Evolutionary conservation across 441 rosid species (phyloP).

Genomic region (Brassica hybrid): DNA sequence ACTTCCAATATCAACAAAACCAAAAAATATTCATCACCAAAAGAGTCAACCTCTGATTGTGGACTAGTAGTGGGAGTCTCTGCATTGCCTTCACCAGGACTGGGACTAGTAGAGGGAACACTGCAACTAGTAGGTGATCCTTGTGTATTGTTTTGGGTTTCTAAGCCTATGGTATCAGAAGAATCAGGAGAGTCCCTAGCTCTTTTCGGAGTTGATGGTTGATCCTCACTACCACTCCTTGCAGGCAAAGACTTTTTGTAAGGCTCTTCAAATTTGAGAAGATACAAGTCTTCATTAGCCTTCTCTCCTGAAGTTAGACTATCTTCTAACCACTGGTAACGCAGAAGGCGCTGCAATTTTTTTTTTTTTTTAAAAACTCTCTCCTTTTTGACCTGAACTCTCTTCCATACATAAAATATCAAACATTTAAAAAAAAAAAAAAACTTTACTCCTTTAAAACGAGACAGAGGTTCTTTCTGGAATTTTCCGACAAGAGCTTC

Average conservation of each 20-base stretch:
- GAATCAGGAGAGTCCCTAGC: constrained; percentile 47
- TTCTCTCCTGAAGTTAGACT: constrained; percentile 72
- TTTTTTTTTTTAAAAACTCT: too few relatives aligned
- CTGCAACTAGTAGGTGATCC: constrained; percentile 42
- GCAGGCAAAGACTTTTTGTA: constrained; percentile 43
- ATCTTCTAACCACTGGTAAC: constrained; percentile 88
- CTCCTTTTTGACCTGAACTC: neutral
- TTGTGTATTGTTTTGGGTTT: constrained; percentile 26
- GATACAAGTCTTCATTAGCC: constrained; percentile 69
- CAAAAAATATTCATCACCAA: neutral
- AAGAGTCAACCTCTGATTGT: constrained; percentile 50
- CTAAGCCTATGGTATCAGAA: constrained; percentile 21
- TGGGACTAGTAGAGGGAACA: constrained; percentile 42
- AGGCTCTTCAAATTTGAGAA: constrained; percentile 34
- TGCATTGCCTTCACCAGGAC: constrained; percentile 44
- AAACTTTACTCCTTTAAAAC: constrained; percentile 57
- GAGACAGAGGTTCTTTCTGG: constrained; percentile 45
- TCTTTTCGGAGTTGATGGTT: constrained; percentile 48
- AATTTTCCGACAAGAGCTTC: constrained; percentile 55
- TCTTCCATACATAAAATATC: neutral
- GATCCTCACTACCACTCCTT: constrained; percentile 41
- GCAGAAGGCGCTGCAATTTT: constrained; percentile 72
- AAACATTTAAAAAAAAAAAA: neutral
- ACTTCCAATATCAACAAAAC: neutral
- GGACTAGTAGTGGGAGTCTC: constrained; percentile 43